Conservation (phyloP, 208 protist species). For the Crithidia expoeki region DNA sequence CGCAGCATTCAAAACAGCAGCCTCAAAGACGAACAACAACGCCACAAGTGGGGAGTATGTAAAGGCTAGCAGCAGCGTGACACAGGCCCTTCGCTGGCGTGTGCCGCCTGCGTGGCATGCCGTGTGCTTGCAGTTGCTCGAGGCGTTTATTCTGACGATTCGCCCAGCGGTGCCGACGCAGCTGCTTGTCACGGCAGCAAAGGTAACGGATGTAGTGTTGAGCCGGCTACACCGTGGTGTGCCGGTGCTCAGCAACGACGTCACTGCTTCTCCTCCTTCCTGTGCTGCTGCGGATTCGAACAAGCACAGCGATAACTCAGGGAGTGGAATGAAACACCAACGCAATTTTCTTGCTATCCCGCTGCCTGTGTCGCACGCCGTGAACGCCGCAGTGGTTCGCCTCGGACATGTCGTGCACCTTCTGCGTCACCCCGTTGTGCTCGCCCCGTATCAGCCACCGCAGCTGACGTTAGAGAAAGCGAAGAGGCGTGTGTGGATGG, state of each 20-base stretch:
- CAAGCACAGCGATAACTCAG: too few species aligned
- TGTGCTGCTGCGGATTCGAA: too few species aligned
- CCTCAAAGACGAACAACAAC: neutral
- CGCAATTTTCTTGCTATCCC: too few species aligned
- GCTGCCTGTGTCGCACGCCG: conserved; percentile 26
- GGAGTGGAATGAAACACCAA: too few species aligned
- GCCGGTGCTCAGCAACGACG: conserved; percentile 2
- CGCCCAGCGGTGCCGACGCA: conserved; percentile 30
- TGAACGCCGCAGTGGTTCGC: conserved; percentile 39
- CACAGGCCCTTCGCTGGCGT: conserved; percentile 28
- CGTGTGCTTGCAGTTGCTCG: conserved; percentile 35
- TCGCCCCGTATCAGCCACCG: conserved; percentile 59
- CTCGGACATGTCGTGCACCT: conserved; percentile 40
- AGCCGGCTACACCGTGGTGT: conserved; percentile 40
- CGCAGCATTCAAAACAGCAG: conserved; percentile 8
- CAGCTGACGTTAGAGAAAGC: conserved; percentile 48
- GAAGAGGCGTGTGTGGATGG: conserved; percentile 35
- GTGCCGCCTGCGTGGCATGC: conserved; percentile 38
- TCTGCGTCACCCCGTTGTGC: conserved; percentile 48
- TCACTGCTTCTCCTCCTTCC: neutral
- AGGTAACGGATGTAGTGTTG: conserved; percentile 17
- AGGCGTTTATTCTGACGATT: conserved; percentile 29
- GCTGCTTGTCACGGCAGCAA: conserved; percentile 30
- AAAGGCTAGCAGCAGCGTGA: neutral
- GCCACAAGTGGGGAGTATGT: neutral